Evolutionary conservation across 306 rosid species (phyloP).

Genomic region (Quercus wislizeni): DNA sequence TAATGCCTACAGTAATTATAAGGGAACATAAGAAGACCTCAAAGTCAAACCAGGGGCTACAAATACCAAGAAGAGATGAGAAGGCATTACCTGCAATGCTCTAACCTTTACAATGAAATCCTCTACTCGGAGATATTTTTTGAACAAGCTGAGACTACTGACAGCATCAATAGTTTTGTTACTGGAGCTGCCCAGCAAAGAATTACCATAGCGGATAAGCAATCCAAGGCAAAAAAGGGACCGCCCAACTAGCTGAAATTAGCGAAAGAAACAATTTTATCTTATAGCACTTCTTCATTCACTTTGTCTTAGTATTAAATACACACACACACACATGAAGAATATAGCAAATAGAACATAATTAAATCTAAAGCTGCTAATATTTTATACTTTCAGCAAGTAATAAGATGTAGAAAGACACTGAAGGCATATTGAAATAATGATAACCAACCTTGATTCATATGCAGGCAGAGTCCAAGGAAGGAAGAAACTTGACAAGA

Average conservation of each 20-base stretch:
- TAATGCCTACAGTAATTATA: constrained; percentile 69
- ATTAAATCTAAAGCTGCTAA: neutral
- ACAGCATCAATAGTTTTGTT: constrained; percentile 45
- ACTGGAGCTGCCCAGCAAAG: constrained; percentile 53
- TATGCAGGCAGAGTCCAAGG: neutral
- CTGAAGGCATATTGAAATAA: neutral
- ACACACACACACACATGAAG: neutral
- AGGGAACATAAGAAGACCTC: constrained; percentile 27
- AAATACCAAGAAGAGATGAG: constrained; percentile 12
- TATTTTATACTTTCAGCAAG: neutral
- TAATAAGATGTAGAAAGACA: neutral
- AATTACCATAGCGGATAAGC: constrained; percentile 87
- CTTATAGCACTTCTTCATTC: neutral
- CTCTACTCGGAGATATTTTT: constrained; percentile 63
- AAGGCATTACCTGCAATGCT: constrained; percentile 72
- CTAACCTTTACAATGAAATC: constrained; percentile 72
- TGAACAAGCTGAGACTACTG: constrained; percentile 64
- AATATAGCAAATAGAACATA: neutral
- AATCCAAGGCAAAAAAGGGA: constrained; percentile 92
- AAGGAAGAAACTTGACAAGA: neutral
- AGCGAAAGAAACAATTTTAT: constrained; percentile 18
- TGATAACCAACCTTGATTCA: neutral
- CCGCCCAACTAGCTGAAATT: constrained; percentile 74
- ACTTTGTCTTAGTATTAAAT: neutral
- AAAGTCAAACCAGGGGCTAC: constrained; percentile 1